Conservation (phyloP, 2,329 filamentous ascomycete species). For the Coleophoma crateriformis region DNA sequence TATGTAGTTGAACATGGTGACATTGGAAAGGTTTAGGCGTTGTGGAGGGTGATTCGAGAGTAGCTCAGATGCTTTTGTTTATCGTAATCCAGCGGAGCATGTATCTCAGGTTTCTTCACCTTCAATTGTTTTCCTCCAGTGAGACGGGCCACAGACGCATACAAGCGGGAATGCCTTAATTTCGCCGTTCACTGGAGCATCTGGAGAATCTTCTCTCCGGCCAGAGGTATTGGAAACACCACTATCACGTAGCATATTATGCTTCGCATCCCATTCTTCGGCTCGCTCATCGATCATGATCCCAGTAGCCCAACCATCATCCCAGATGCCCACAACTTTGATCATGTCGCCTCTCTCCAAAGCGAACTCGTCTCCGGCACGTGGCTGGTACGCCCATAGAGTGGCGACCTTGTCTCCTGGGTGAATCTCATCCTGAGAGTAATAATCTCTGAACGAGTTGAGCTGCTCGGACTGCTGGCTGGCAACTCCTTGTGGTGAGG, state of each 20-base stretch:
- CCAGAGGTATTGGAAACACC: slow-evolving; percentile 81
- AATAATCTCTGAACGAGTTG: slow-evolving; percentile 97
- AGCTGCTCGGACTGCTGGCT: slow-evolving; percentile 95
- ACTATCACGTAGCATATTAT: slow-evolving; percentile 80
- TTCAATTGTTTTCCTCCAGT: slow-evolving; percentile 96
- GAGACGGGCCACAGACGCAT: slow-evolving; percentile 89
- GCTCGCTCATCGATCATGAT: slow-evolving; percentile 75
- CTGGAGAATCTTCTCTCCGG: slow-evolving; percentile 54
- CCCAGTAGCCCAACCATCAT: slow-evolving; percentile 97
- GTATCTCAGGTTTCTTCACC: slow-evolving; percentile 71
- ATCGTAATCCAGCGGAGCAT: slow-evolving; percentile 33
- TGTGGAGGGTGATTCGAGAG: too few species aligned
- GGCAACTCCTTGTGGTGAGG: slow-evolving; percentile 75
- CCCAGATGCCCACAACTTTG: slow-evolving; percentile 97
- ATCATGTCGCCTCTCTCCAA: slow-evolving; percentile 96
- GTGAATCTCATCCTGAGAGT: slow-evolving; percentile 93
- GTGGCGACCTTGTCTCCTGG: slow-evolving; percentile 85
- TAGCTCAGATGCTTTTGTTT: too few species aligned
- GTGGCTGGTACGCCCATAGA: slow-evolving; percentile 94
- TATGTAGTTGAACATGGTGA: too few species aligned
- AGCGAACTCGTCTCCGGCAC: slow-evolving; percentile 87
- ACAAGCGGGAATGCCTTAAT: slow-evolving; percentile 98
- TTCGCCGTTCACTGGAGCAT: slow-evolving; percentile 59
- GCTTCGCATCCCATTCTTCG: slow-evolving; percentile 80
- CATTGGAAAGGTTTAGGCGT: too few species aligned